Conservation (phyloP, 139 green algal genomes). For the Trebouxia sp. region DNA sequence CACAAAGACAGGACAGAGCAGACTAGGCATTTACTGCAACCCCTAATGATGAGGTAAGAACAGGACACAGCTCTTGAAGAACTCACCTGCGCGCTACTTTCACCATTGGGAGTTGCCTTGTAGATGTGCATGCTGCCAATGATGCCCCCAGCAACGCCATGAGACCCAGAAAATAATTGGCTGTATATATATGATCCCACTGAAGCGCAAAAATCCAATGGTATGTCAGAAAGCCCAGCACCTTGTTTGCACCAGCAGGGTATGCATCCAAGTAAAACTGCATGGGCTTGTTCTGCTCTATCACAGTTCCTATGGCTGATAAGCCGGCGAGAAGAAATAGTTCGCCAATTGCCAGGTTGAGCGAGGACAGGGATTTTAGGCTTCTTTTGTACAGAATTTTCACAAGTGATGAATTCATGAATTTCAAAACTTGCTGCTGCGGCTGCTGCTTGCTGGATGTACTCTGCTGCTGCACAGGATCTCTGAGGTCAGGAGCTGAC, state of each 20-base stretch:
- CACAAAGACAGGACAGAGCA: no score
- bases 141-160: conserved; percentile 82
- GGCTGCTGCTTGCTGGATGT: background rate
- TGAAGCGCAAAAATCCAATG: conserved; percentile 69
- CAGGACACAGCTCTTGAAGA: background rate
- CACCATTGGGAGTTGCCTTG: conserved; percentile 85
- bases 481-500: background rate
- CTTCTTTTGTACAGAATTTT: conserved; percentile 41
- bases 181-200: conserved; percentile 89
- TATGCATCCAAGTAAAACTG: conserved; percentile 74
- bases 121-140: conserved; percentile 91
- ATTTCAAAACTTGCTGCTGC: background rate
- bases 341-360: conserved; percentile 86
- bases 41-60: no score
- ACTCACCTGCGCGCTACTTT: conserved; percentile 57
- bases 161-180: conserved; percentile 87
- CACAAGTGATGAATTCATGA: background rate
- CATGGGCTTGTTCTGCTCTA: conserved; percentile 86
- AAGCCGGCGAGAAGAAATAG: conserved; percentile 82
- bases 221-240: conserved; percentile 75
- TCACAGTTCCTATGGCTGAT: conserved; percentile 88
- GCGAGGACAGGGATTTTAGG: conserved; percentile 73
- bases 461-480: background rate
- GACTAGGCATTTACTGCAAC: no score
- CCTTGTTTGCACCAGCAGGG: conserved; percentile 53